Conservation (phyloP, 2,329 filamentous ascomycete genomes). For the Penicillium italicum region DNA sequence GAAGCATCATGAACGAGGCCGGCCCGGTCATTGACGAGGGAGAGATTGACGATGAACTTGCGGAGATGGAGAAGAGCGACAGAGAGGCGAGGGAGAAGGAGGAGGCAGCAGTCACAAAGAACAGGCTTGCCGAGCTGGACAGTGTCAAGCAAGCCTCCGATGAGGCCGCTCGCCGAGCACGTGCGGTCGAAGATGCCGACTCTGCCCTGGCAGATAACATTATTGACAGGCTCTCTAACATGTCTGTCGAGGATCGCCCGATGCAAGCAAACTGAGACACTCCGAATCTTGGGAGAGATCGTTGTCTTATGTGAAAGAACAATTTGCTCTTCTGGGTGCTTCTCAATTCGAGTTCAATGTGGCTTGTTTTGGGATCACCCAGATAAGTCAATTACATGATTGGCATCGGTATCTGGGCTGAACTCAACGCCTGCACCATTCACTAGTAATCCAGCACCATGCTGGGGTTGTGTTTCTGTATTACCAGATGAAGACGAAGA, state of each 20-base stretch:
- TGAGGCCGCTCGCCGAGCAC: constrained; percentile 36
- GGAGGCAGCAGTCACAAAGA: constrained; percentile 49
- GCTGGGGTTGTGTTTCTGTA: not conserved
- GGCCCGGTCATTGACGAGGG: constrained; percentile 64
- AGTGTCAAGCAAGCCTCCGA: constrained; percentile 42
- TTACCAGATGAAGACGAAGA: constrained; percentile 4
- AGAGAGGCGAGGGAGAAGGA: constrained; percentile 47
- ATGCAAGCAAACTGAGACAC: constrained; percentile 21
- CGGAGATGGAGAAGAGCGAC: constrained; percentile 65
- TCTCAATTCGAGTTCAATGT: not conserved
- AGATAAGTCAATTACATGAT: constrained; percentile 4
- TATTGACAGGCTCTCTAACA: constrained; percentile 39
- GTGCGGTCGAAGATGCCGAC: constrained; percentile 28
- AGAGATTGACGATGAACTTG: constrained; percentile 85
- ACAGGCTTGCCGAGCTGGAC: constrained; percentile 49
- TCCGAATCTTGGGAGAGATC: not conserved
- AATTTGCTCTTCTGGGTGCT: not conserved
- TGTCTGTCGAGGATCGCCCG: constrained; percentile 40
- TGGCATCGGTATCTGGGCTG: not conserved
- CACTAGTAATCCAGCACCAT: constrained; percentile 1
- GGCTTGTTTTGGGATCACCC: constrained; percentile 6
- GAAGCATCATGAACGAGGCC: constrained; percentile 68
- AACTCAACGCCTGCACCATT: constrained; percentile 2
- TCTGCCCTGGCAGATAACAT: constrained; percentile 39
- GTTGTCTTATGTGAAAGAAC: not conserved